Evolutionary conservation across 2,329 filamentous ascomycete genomes (phyloP).

Genomic region (Claviceps cyperi): DNA sequence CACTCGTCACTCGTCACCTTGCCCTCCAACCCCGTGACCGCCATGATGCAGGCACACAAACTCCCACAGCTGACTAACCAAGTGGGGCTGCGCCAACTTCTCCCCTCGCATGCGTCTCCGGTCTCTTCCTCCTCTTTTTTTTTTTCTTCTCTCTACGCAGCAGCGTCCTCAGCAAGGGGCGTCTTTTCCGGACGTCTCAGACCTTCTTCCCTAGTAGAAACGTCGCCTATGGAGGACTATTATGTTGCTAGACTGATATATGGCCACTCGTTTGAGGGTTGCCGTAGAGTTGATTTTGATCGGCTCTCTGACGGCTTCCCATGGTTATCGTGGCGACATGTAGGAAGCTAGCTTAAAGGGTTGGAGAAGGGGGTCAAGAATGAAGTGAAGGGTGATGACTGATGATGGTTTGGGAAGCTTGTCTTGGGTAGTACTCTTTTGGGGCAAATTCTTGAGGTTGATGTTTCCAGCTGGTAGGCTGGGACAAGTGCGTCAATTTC

Average conservation of each 20-base stretch:
- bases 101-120: too few species aligned
- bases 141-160: conserved; percentile 7
- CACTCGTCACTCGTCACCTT: too few species aligned
- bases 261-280: conserved; percentile 30
- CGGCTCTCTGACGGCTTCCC: conserved; percentile 24
- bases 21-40: too few species aligned
- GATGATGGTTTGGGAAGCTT: too few species aligned
- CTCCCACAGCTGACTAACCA: background rate
- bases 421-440: too few species aligned
- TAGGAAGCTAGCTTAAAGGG: too few species aligned
- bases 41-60: background rate
- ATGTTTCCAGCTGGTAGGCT: too few species aligned
- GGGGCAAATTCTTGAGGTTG: too few species aligned
- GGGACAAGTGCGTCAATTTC: too few species aligned
- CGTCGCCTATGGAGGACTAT: conserved; percentile 8
- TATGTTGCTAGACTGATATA: conserved; percentile 23
- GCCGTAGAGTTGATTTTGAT: conserved; percentile 10
- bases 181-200: background rate
- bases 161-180: conserved; percentile 13
- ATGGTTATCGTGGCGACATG: conserved; percentile 30
- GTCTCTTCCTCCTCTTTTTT: conserved; percentile 7
- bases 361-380: too few species aligned
- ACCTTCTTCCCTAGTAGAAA: conserved; percentile 13
- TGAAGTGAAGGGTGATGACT: too few species aligned
- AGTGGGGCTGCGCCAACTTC: background rate